These are phyloP conservation scores for Tricholoma matsutake DNA, from an alignment of 768 basidiomycete species.

Conservation along the genomic window DNA sequence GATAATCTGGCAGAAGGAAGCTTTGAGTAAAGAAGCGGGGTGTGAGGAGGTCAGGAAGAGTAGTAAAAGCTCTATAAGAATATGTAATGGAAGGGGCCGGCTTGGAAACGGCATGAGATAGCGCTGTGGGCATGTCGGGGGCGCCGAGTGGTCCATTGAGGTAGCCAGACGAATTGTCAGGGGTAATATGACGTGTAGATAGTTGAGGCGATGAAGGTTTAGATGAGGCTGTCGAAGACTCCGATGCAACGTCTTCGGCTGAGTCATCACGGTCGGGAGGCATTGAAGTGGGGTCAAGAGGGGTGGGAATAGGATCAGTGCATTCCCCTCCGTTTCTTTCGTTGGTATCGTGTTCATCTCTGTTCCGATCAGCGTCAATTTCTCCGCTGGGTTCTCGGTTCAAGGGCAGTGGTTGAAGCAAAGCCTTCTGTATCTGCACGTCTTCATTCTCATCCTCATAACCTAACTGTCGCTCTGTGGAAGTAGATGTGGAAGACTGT, in stretches of 20 bases:
- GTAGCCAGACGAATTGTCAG: neutral
- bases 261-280: neutral
- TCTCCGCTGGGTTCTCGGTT: neutral
- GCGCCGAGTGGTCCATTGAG: neutral
- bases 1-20: slow-evolving; percentile 7
- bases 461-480: neutral
- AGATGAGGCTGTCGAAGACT: neutral
- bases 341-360: neutral
- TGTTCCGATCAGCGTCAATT: neutral
- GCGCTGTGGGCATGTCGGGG: neutral
- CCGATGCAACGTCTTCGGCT: neutral
- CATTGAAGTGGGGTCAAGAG: neutral
- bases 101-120: neutral
- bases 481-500: neutral
- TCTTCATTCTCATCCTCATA: neutral
- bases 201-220: neutral
- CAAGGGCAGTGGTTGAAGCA: neutral
- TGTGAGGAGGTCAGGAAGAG: slow-evolving; percentile 10
- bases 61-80: neutral
- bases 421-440: neutral
- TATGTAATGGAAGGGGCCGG: neutral
- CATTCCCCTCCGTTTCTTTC: neutral
- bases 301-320: neutral
- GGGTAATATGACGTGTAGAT: neutral
- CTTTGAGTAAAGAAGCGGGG: slow-evolving; percentile 14